A percentile compares a stretch with the other conserved stretches of the same genome.
These are phyloP conservation scores for Cairneyella variabilis DNA, from an alignment of 495 filamentous ascomycete genomes.

Conservation along the genomic window DNA sequence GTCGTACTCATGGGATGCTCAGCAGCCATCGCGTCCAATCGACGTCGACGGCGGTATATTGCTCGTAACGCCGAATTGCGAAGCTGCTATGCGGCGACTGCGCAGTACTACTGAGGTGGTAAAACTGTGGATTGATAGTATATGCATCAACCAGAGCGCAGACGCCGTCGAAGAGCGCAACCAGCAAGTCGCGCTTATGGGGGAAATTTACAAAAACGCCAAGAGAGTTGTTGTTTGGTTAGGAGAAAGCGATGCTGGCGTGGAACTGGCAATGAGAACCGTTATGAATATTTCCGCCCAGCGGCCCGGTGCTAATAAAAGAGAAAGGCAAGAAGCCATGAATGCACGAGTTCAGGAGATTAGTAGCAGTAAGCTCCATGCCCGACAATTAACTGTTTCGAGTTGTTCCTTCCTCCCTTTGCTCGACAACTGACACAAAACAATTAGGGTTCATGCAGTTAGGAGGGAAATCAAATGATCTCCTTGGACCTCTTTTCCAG, in stretches of 20 bases:
- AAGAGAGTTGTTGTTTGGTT: constrained; percentile 17
- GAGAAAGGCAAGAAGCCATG: background rate
- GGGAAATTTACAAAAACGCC: constrained; percentile 17
- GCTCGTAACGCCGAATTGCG: constrained; percentile 4
- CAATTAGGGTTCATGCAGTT: background rate
- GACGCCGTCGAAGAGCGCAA: constrained; percentile 11
- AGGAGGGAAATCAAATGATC: background rate
- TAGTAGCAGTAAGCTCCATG: too few species aligned
- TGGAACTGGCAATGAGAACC: background rate
- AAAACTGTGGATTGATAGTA: constrained; percentile 18
- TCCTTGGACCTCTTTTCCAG: constrained; percentile 3
- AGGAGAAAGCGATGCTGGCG: constrained; percentile 1
- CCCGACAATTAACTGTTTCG: too few species aligned
- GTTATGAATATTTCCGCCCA: background rate
- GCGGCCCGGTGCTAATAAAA: background rate
- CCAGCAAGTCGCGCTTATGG: constrained; percentile 18
- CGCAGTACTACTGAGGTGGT: background rate
- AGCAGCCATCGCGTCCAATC: background rate
- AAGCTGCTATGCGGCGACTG: constrained; percentile 1
- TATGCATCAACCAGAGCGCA: constrained; percentile 21
- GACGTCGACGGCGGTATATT: background rate
- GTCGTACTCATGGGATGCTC: constrained; percentile 12
- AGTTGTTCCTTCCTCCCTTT: too few species aligned
- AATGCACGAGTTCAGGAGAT: too few species aligned
- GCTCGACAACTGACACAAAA: too few species aligned